Percentiles rank a stretch among this genome's conserved stretches.
These are phyloP conservation scores for Pseudocercospora vitis DNA, from an alignment of 2,329 filamentous ascomycete species.

Conservation along the genomic window DNA sequence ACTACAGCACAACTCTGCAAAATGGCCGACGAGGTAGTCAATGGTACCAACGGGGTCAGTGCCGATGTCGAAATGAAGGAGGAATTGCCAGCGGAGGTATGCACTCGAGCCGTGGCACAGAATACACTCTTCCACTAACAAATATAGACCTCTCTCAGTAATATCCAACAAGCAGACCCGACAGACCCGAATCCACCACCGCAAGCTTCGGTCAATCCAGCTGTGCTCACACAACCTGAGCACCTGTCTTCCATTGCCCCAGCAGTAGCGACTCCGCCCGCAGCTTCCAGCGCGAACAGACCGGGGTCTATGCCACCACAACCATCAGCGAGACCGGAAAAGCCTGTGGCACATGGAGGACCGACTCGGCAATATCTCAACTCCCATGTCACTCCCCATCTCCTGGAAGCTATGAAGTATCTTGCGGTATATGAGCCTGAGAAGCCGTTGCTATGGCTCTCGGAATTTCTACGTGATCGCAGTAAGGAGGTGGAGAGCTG, in stretches of 20 bases:
- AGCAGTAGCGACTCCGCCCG: constrained; percentile 28
- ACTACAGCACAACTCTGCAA: constrained; percentile 12
- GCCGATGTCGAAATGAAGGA: constrained; percentile 41
- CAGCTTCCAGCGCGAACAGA: constrained; percentile 24
- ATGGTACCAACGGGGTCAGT: constrained; percentile 25
- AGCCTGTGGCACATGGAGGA: constrained; percentile 49
- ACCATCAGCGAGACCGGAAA: constrained; percentile 35
- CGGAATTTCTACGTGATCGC: constrained; percentile 49
- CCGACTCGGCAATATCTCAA: constrained; percentile 53
- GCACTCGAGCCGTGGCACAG: constrained; percentile 5
- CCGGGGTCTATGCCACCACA: constrained; percentile 36
- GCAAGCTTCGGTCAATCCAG: constrained; percentile 22
- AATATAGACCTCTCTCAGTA: constrained; percentile 20
- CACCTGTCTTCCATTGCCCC: constrained; percentile 25
- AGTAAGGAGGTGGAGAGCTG: constrained; percentile 51
- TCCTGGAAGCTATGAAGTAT: constrained; percentile 55
- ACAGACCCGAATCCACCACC: constrained; percentile 31
- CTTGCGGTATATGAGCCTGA: constrained; percentile 52
- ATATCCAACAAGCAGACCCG: constrained; percentile 27
- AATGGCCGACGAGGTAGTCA: constrained; percentile 34
- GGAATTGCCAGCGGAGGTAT: constrained; percentile 32
- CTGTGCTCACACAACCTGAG: constrained; percentile 19
- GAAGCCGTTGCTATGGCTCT: constrained; percentile 52
- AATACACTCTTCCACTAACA: constrained; percentile 8
- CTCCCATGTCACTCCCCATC: constrained; percentile 50